phyloP scores from a whole-genome alignment of 495 filamentous ascomycete species.

The Xanthoparmelia taractica region DNA sequence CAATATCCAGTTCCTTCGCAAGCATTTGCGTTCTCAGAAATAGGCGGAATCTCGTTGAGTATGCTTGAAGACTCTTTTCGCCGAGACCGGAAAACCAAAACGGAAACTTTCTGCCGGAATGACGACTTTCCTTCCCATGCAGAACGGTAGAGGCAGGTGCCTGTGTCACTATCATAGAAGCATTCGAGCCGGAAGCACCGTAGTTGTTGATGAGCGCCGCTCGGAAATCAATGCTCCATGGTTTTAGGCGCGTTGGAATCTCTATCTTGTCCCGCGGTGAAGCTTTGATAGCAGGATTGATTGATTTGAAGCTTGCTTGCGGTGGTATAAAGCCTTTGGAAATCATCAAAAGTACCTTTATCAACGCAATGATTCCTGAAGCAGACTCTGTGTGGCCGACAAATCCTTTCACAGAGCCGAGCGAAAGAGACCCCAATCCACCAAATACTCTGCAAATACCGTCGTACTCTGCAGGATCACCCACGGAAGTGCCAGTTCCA shows the following conservation, averaged over 20 bases:
- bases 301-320: slow-evolving; percentile 34
- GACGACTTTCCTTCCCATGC: too few species aligned
- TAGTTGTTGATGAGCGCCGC: slow-evolving; percentile 35
- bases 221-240: slow-evolving; percentile 23
- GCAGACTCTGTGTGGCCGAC: slow-evolving; percentile 37
- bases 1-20: too few species aligned
- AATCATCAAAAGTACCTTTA: slow-evolving; percentile 35
- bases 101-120: too few species aligned
- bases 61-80: slow-evolving; percentile 22
- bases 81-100: slow-evolving; percentile 33
- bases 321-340: slow-evolving; percentile 31
- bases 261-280: slow-evolving; percentile 20
- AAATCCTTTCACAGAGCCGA: slow-evolving; percentile 36
- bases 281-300: slow-evolving; percentile 29
- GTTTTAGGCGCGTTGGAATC: slow-evolving; percentile 29
- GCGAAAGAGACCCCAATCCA: slow-evolving; percentile 32
- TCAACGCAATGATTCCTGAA: slow-evolving; percentile 28
- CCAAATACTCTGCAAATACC: slow-evolving; percentile 40
- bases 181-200: slow-evolving; percentile 34
- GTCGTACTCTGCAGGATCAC: slow-evolving; percentile 51
- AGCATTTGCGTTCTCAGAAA: neutral
- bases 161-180: slow-evolving; percentile 27
- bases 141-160: neutral
- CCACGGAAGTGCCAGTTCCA: slow-evolving; percentile 66
- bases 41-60: slow-evolving; percentile 20